These are phyloP conservation scores for Lentinula detonsa DNA, from an alignment of 768 basidiomycete species.

Conservation along the genomic window DNA sequence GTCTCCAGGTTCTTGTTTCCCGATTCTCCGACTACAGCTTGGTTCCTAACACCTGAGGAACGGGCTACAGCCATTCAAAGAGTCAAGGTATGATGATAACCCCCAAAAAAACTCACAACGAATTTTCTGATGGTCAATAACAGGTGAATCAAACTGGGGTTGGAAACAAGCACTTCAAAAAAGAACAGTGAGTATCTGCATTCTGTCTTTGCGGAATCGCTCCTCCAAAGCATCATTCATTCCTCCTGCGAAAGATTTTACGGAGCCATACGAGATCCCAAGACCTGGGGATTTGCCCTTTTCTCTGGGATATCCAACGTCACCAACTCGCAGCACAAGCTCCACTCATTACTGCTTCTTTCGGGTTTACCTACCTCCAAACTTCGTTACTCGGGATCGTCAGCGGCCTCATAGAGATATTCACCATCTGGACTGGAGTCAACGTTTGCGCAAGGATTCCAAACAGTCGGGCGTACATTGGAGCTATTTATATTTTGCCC, in stretches of 20 bases:
- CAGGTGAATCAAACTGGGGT: conserved; percentile 76
- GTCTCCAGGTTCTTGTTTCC: conserved; percentile 66
- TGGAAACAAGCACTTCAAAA: conserved; percentile 79
- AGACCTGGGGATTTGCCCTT: conserved; percentile 73
- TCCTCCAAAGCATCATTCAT: neutral
- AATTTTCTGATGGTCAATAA: too few relatives aligned
- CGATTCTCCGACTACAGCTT: conserved; percentile 69
- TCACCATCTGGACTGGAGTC: conserved; percentile 65
- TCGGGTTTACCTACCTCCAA: conserved; percentile 55
- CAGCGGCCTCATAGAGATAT: conserved; percentile 55
- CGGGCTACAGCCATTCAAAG: conserved; percentile 61
- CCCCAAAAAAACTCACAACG: too few relatives aligned
- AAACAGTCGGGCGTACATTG: conserved; percentile 56
- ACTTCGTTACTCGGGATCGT: conserved; percentile 68
- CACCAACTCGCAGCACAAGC: conserved; percentile 41
- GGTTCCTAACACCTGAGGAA: conserved; percentile 68
- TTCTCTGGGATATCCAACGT: conserved; percentile 57
- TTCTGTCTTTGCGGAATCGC: too few relatives aligned
- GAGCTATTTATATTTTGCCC: conserved; percentile 54
- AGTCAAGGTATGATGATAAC: conserved; percentile 37
- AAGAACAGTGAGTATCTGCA: conserved; percentile 53
- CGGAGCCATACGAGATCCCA: conserved; percentile 62
- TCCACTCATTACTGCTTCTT: conserved; percentile 50
- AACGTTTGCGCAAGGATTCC: conserved; percentile 21
- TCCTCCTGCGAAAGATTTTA: conserved; percentile 34